These are phyloP conservation scores for Butyriboletus loyo DNA, from an alignment of 768 basidiomycete species.

Conservation along the genomic window DNA sequence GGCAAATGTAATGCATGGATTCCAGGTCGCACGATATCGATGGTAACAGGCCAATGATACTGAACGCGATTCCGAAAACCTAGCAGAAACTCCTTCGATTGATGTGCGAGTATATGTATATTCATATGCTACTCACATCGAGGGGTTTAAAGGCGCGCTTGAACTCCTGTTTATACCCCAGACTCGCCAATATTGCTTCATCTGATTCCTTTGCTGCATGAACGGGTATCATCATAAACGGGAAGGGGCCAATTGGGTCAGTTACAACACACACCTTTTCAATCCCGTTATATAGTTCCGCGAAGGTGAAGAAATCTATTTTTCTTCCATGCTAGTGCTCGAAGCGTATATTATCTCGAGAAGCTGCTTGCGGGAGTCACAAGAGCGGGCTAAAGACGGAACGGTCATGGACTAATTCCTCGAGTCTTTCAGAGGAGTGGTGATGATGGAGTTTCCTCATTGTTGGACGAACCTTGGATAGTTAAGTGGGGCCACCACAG, in stretches of 20 bases:
- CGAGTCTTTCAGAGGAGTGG: not conserved
- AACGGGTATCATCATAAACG: not conserved
- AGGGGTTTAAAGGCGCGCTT: constrained; percentile 30
- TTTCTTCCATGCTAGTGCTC: not conserved
- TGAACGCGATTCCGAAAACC: constrained; percentile 69
- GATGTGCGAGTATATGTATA: not conserved
- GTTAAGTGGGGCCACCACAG: not conserved
- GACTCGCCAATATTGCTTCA: constrained; percentile 24
- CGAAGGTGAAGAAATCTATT: not conserved
- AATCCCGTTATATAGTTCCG: not conserved
- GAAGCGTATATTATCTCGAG: not conserved
- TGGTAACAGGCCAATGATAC: constrained; percentile 62
- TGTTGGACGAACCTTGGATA: not conserved
- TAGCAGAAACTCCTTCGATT: constrained; percentile 25
- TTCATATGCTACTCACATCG: constrained; percentile 16
- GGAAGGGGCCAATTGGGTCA: not conserved
- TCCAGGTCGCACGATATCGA: constrained; percentile 49
- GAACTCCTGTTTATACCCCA: constrained; percentile 36
- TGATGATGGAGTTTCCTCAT: not conserved
- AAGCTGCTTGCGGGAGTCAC: not conserved
- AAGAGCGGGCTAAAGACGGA: not conserved
- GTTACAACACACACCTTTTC: not conserved
- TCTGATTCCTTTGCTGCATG: constrained; percentile 14
- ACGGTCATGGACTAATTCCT: not conserved
- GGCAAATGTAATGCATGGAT: constrained; percentile 4